Evolutionary conservation across 192 early-diverging fungal genomes (phyloP).

Genomic region (Podila verticillata): DNA sequence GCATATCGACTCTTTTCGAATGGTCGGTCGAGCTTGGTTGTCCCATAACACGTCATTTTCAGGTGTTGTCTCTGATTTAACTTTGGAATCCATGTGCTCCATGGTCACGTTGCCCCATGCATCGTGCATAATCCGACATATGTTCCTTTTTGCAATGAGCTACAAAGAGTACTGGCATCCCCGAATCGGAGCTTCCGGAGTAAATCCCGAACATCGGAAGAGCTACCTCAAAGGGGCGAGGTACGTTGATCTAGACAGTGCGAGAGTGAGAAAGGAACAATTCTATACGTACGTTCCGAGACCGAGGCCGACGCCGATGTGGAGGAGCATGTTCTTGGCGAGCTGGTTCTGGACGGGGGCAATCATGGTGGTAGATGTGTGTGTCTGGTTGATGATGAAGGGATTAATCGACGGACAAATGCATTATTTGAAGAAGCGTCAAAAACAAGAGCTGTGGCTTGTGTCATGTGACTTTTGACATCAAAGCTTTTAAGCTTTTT

Average conservation of each 20-base stretch:
- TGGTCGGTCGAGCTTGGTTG: too few species aligned
- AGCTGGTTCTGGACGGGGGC: conserved; percentile 46
- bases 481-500: too few species aligned
- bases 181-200: too few species aligned
- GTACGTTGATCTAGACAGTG: background rate
- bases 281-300: conserved; percentile 36
- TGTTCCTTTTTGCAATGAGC: background rate
- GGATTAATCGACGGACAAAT: background rate
- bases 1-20: background rate
- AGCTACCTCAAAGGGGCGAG: too few species aligned
- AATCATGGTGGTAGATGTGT: conserved; percentile 16
- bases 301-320: conserved; percentile 26
- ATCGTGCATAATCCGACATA: too few species aligned
- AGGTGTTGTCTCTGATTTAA: too few species aligned
- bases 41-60: too few species aligned
- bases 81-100: too few species aligned
- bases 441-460: too few species aligned
- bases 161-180: background rate
- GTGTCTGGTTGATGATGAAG: background rate
- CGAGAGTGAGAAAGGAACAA: background rate
- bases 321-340: conserved; percentile 42
- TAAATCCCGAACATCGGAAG: too few species aligned
- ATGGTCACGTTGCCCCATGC: too few species aligned
- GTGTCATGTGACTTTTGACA: too few species aligned
- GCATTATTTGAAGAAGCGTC: background rate